A percentile compares a stretch with the other conserved stretches of the same genome.
Conservation (phyloP, 192 early-diverging fungal species). For the Irineochytrium annulatum region DNA sequence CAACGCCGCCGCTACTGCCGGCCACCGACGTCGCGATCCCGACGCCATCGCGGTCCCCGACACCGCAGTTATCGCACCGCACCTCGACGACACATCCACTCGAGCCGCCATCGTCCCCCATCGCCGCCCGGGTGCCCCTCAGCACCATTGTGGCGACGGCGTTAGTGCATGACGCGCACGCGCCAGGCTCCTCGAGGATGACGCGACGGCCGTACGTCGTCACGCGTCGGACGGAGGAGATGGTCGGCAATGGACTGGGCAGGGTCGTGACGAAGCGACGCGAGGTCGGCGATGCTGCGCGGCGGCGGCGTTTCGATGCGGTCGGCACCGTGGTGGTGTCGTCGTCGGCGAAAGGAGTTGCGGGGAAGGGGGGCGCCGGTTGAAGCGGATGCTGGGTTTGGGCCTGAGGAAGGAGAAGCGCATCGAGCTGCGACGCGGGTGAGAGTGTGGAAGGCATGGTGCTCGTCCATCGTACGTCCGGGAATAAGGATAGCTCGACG, state of each 20-base stretch:
- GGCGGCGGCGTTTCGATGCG: no score
- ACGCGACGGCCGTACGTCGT: slow-evolving; percentile 4
- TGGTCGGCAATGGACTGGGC: no score
- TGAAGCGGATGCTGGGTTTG: no score
- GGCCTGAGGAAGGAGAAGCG: no score
- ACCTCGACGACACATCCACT: slow-evolving; percentile 19
- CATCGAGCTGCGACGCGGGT: no score
- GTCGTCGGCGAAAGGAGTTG: background rate
- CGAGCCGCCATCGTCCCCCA: slow-evolving; percentile 1
- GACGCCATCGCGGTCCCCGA: no score
- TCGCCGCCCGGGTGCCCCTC: slow-evolving; percentile 6
- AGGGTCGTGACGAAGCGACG: no score
- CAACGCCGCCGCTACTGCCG: background rate
- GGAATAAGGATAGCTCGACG: no score
- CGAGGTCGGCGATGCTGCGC: no score
- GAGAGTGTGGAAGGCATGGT: no score
- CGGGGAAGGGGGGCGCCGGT: no score
- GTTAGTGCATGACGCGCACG: slow-evolving; percentile 1
- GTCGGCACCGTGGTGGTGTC: background rate
- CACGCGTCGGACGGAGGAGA: slow-evolving; percentile 11
- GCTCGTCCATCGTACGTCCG: no score
- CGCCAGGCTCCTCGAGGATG: slow-evolving; percentile 11
- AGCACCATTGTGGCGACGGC: slow-evolving; percentile 26
- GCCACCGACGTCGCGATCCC: background rate
- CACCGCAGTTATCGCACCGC: slow-evolving; percentile 3